Percentiles rank a stretch among this genome's conserved stretches.
These are phyloP conservation scores for Panaeolus papilionaceus DNA, from an alignment of 768 basidiomycete genomes.

Conservation along the genomic window DNA sequence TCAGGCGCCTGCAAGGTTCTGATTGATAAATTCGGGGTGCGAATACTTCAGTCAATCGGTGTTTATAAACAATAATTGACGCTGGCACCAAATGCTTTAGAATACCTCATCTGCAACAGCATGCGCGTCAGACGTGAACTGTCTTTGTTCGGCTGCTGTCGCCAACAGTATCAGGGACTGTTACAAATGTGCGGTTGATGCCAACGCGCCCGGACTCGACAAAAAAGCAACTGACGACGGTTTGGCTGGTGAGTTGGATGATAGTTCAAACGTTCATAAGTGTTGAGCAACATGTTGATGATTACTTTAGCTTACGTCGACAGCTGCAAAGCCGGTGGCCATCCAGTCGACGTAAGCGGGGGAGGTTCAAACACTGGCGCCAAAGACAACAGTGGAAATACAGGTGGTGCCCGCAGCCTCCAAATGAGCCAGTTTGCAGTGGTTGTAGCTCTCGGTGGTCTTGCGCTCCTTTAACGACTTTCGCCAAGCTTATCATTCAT, in stretches of 20 bases:
- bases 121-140: not conserved
- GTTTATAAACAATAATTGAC: not conserved
- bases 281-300: not conserved
- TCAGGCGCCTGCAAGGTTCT: not conserved
- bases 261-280: too few relatives aligned
- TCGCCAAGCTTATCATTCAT: not conserved
- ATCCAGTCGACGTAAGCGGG: constrained; percentile 2
- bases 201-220: not conserved
- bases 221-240: not conserved
- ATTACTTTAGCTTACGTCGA: constrained; percentile 3
- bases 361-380: constrained; percentile 1
- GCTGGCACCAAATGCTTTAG: not conserved
- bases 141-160: not conserved
- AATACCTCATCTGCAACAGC: not conserved
- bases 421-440: not conserved
- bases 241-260: not conserved
- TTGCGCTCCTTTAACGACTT: not conserved
- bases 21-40: not conserved
- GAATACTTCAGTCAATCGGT: not conserved
- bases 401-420: not conserved
- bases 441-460: not conserved
- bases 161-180: constrained; percentile 9
- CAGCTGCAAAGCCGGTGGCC: constrained; percentile 11
- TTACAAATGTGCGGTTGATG: not conserved
- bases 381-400: not conserved